phyloP scores from a whole-genome alignment of 148 eudicot species.

The Chenopodium berlandieri region DNA sequence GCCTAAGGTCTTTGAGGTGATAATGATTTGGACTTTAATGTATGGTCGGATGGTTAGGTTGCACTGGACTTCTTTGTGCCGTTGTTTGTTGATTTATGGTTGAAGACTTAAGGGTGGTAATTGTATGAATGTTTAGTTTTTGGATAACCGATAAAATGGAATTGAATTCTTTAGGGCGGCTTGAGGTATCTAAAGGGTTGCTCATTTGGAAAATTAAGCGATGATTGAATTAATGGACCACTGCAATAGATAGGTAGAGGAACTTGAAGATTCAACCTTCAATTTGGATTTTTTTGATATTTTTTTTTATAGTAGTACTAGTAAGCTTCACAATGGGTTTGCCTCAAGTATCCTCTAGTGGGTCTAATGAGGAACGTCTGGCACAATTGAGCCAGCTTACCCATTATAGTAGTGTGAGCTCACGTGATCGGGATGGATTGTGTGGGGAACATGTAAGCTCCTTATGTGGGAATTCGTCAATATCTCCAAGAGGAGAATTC shows the following conservation, averaged over 20 bases:
- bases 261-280: not conserved
- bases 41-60: slow-evolving; percentile 26
- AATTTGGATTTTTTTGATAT: not conserved
- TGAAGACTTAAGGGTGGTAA: slow-evolving; percentile 12
- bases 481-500: slow-evolving; percentile 36
- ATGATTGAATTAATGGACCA: slow-evolving; percentile 1
- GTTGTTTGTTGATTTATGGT: slow-evolving; percentile 15
- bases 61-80: slow-evolving; percentile 14
- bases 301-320: slow-evolving; percentile 10
- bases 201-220: slow-evolving; percentile 11
- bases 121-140: not conserved
- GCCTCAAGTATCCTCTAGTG: slow-evolving; percentile 55
- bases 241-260: not conserved
- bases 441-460: slow-evolving; percentile 19
- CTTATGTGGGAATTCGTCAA: slow-evolving; percentile 20
- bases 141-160: slow-evolving; percentile 2
- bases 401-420: slow-evolving; percentile 27
- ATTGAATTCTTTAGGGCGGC: not conserved
- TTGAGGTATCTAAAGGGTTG: not conserved
- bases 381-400: slow-evolving; percentile 29
- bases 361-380: slow-evolving; percentile 29
- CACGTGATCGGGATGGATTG: slow-evolving; percentile 38
- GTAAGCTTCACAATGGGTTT: slow-evolving; percentile 53
- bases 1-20: slow-evolving; percentile 24
- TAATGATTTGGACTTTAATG: slow-evolving; percentile 18